Evolutionary conservation across 2,329 filamentous ascomycete genomes (phyloP).

Genomic region (Talaromyces atroroseus): DNA sequence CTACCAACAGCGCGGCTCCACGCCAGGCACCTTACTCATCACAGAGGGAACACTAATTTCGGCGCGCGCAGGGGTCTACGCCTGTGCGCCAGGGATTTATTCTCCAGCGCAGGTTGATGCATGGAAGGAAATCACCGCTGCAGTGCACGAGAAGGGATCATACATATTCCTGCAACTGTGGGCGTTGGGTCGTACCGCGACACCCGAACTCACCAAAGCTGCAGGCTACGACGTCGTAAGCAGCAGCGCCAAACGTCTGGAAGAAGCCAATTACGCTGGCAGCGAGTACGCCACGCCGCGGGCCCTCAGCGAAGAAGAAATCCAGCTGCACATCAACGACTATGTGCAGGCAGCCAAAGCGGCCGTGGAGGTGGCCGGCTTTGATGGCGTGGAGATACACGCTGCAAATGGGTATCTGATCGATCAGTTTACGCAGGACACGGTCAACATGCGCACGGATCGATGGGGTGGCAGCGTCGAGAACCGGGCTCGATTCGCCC

Average conservation of each 20-base stretch:
- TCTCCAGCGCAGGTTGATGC: constrained; percentile 47
- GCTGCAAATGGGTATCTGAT: constrained; percentile 45
- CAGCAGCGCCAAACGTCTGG: constrained; percentile 36
- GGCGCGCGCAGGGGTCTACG: constrained; percentile 40
- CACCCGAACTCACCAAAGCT: constrained; percentile 27
- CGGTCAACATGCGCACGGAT: constrained; percentile 44
- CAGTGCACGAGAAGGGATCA: constrained; percentile 55
- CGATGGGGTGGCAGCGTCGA: constrained; percentile 46
- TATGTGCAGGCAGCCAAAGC: constrained; percentile 40
- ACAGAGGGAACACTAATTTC: constrained; percentile 52
- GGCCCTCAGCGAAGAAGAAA: constrained; percentile 35
- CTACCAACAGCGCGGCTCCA: constrained; percentile 47
- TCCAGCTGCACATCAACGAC: constrained; percentile 33
- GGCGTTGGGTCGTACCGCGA: constrained; percentile 52
- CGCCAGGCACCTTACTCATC: constrained; percentile 51
- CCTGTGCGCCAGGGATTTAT: constrained; percentile 53
- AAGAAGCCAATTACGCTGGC: constrained; percentile 8
- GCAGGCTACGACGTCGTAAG: constrained; percentile 29
- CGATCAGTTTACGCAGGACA: constrained; percentile 47
- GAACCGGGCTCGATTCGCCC: constrained; percentile 48
- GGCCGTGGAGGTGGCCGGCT: constrained; percentile 48
- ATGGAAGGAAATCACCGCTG: constrained; percentile 56
- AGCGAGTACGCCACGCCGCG: constrained; percentile 21
- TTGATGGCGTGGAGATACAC: constrained; percentile 47
- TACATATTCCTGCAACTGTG: constrained; percentile 58